phyloP scores from a whole-genome alignment of 1,284 basidiomycete species.

The Rhodotorula sp. region DNA sequence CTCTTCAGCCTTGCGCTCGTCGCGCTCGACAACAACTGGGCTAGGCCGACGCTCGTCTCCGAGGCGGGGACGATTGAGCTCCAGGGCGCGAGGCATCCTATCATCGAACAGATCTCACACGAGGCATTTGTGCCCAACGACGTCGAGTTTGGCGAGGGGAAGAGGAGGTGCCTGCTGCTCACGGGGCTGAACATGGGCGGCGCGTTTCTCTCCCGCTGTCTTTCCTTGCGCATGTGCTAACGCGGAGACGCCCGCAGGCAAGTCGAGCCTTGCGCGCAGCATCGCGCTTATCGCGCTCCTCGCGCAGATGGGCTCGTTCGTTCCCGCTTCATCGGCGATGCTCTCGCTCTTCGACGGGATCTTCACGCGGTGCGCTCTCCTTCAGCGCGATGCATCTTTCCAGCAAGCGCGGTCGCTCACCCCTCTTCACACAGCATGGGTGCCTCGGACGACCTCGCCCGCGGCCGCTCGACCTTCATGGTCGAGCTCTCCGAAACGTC shows the following conservation, averaged over 20 bases:
- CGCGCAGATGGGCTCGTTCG: constrained; percentile 59
- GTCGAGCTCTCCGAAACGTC: constrained; percentile 90
- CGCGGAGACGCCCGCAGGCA: constrained; percentile 57
- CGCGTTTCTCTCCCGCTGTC: neutral
- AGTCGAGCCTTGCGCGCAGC: constrained; percentile 41
- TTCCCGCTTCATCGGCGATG: constrained; percentile 68
- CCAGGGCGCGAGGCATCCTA: constrained; percentile 65
- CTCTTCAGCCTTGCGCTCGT: constrained; percentile 63
- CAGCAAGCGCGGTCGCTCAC: constrained; percentile 55
- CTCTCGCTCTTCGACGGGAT: constrained; percentile 80
- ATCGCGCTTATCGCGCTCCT: constrained; percentile 59
- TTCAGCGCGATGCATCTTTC: neutral
- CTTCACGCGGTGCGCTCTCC: constrained; percentile 62
- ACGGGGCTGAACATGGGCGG: constrained; percentile 41
- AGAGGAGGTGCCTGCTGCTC: constrained; percentile 32
- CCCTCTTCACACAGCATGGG: constrained; percentile 42
- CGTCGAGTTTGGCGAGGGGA: constrained; percentile 20
- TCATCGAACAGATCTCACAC: constrained; percentile 72
- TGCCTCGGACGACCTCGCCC: constrained; percentile 79
- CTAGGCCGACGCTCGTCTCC: constrained; percentile 59
- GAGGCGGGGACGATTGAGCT: constrained; percentile 40
- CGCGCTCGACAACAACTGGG: constrained; percentile 62
- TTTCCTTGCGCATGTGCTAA: neutral
- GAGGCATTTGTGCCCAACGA: constrained; percentile 79
- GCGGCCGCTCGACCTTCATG: constrained; percentile 72